Base-by-base conservation (phyloP, 208 protist species). In the Trypanosoma mega region DNA sequence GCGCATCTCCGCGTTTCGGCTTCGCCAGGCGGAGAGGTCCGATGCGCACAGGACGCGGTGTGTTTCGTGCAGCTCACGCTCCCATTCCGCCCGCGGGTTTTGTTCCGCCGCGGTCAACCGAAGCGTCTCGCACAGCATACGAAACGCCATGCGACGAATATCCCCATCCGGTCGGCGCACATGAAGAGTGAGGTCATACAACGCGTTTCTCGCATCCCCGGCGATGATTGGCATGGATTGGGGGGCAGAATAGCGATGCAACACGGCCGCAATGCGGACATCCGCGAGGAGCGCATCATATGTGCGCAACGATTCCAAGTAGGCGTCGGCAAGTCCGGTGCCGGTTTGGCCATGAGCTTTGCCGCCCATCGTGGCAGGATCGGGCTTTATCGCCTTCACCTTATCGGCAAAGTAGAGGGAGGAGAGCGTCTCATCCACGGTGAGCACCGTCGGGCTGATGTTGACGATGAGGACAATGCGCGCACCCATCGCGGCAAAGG, bases 361-460 rank as follows among this genome's bases (percentile, higher is more conserved):
- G 43, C 58, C 74, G 23, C 67, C 78, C 11, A 67, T 50, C 37
- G 61, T 81, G 26, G 67, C 73, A 30, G 45, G 50, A 7, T 24
- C 21, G 29, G 82, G 68, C 70, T 92, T 93, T 68, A 96, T 82
- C 49, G 74, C 74, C 76, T 95, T 94, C 33, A 97, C 82, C 73
- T 93, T 93, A 63, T 97, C 83, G 8, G 89, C 88, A 67, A 98
- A 98, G 68, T 85, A 72, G 27, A 98, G 75, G 4, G 90, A 87
- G 49, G 72, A 86, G 36, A 96, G 34, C 14, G 90, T 97, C 64
- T 98, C 94, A 2, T 90, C 73, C 47, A 80, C 81, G 8, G 74
- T 93, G 45, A 90, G 68, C 53, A 82, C 63, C 16, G 85, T 90
- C 3, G 93, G 93, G 26, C 82, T 78, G 48, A 88, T 76, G 66